Evolutionary conservation across 2,329 filamentous ascomycete genomes (phyloP), one percentile per base, ranked within the genome.

Genomic region (Epichloe sp.): DNA sequence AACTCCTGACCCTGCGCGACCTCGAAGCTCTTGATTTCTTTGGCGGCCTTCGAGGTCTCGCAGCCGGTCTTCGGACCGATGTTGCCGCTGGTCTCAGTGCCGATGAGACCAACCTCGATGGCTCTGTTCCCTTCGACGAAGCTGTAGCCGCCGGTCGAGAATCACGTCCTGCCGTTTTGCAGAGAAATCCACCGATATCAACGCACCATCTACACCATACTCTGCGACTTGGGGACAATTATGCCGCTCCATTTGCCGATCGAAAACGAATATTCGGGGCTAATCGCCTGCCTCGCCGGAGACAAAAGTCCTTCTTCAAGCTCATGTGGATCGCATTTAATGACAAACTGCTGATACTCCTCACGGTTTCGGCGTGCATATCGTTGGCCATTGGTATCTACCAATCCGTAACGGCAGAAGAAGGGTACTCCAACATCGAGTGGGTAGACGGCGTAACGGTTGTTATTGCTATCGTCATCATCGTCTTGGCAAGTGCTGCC

Each of bases 371-470:
- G 7, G 86, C 85, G 1, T 71, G 78, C n/a, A 80, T 90, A 37
- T 88, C 86, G 2, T 71, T 90, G 26, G 82, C 80, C 0, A 77
- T 90, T 41, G 86, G 86, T 44, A 77, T 89, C 1, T 88, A 88
- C 59, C 82, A 89, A 60, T 82, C 83, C 1, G 74, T 84, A 48
- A 79, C 77, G 15, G 73, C 75, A 3, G 64, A 72, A 5, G 65
- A 73, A 10, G 70, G 65, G 41, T 62, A 68, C 40, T 71, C 80
- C 5, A 76, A 76, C 37, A 81, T 88, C 12, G 83, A 89, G 63
- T 91, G 86, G 86, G 83, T 89, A 5, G 86, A 91, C 65, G 86
- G 86, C 56, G 81, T 89, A 11, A 86, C 86, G 7, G 88, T 90
- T 56, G 82, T 88, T 43, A 77, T 84, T 21, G 86, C 86, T 48